Evolutionary conservation across 495 filamentous ascomycete species (phyloP), one percentile per base, ranked within the genome.

Genomic region (Immersiella caudata): DNA sequence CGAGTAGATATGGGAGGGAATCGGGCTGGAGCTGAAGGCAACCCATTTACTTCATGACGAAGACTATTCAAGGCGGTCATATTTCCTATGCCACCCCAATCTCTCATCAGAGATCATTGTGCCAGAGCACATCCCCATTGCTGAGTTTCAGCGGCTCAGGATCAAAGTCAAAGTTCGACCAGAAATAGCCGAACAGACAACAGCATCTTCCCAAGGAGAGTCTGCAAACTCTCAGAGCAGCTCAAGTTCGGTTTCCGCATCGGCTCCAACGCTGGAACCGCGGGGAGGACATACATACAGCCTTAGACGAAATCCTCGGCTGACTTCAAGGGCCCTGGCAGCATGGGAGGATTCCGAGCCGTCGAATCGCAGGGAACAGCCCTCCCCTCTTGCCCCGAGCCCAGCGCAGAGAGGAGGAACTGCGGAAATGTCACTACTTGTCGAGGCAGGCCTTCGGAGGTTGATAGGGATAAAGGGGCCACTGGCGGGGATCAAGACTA

Each of bases 391-490:
- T 1, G 6, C 18, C 18, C 25, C 9, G 11, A 6, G 46, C 4
- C n/a, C 36, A 16, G 1, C 33, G 55, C 1, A 27, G 16, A 33
- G 12, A n/a, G 20, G 56, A 29, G n/a, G n/a, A 9, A 27, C 62
- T 72, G 62, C 68, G 46, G 75, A 69, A 22, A 74, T 75, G 71
- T 54, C 69, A 4, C 21, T 24, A 16, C 60, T 82, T 11, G 62
- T 79, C n/a, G 73, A 81, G 40, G 67, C 71, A 46, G 79, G 75
- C 4, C 67, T 83, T 67, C 65, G 70, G 1, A 71, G 72, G 64
- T 73, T 75, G 6, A 66, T 79, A 18, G 79, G 78, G 24, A 55
- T 76, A 14, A 77, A 68, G 69, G 74, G 69, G 54, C 62, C 59
- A 7, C 33, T 63, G 1, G 55, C 65, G 6, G 79, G 78, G 16